Conservation (phyloP, 2,329 filamentous ascomycete genomes). For the Purpureocillium takamizusanense region DNA sequence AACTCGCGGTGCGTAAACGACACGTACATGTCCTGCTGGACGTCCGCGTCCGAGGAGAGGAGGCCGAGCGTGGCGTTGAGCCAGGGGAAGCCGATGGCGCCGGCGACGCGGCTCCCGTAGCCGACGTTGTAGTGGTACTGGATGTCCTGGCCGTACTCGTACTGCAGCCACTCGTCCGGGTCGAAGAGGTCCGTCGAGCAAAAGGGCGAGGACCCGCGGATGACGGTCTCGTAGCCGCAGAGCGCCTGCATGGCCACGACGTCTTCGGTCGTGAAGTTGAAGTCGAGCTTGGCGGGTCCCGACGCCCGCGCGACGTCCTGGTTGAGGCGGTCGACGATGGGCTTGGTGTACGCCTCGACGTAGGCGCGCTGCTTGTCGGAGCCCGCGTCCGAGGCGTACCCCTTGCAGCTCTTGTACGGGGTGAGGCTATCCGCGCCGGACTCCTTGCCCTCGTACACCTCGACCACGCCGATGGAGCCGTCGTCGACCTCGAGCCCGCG, state of each 20-base stretch:
- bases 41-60: conserved; percentile 27
- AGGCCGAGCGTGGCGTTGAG: conserved; percentile 49
- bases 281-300: conserved; percentile 39
- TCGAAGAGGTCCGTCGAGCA: conserved; percentile 51
- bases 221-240: conserved; percentile 58
- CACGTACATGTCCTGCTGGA: conserved; percentile 51
- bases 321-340: conserved; percentile 49
- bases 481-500: conserved; percentile 30
- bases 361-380: conserved; percentile 43
- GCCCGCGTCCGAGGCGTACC: conserved; percentile 48
- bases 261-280: conserved; percentile 56
- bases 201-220: conserved; percentile 51
- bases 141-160: conserved; percentile 57
- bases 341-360: conserved; percentile 46
- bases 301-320: too few species aligned
- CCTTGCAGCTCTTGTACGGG: conserved; percentile 56
- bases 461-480: conserved; percentile 39
- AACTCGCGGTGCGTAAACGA: conserved; percentile 63
- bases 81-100: conserved; percentile 57
- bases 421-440: conserved; percentile 52
- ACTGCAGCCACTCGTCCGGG: conserved; percentile 55
- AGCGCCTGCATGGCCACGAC: conserved; percentile 58
- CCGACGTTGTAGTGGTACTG: conserved; percentile 58
- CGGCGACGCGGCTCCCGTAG: conserved; percentile 50
- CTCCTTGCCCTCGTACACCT: conserved; percentile 46